These are phyloP conservation scores for Trametes meyenii DNA, from an alignment of 768 basidiomycete genomes.

Conservation along the genomic window DNA sequence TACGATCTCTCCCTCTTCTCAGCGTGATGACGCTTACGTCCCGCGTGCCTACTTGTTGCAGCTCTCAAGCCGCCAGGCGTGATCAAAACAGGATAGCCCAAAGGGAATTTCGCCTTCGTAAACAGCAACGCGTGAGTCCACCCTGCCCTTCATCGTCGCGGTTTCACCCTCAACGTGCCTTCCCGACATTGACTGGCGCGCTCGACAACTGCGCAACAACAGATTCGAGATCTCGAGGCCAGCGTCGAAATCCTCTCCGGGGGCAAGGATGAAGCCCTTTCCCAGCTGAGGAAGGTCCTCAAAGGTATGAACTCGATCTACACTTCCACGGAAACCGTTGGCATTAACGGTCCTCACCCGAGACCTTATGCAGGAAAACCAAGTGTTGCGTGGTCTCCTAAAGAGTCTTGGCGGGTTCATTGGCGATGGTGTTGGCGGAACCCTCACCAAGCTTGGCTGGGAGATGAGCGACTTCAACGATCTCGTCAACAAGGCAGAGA, in stretches of 20 bases:
- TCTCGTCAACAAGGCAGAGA: constrained; percentile 84
- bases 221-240: constrained; percentile 96
- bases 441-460: constrained; percentile 80
- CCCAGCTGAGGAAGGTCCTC: constrained; percentile 80
- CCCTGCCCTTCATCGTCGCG: background rate
- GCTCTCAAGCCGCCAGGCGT: constrained; percentile 85
- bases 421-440: constrained; percentile 82
- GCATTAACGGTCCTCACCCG: constrained; percentile 18
- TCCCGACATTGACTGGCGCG: background rate
- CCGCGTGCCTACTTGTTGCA: constrained; percentile 34
- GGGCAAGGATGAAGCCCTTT: constrained; percentile 86
- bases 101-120: constrained; percentile 88
- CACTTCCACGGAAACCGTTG: background rate
- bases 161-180: background rate
- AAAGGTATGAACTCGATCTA: constrained; percentile 51
- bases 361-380: constrained; percentile 92
- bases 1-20: constrained; percentile 37
- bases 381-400: constrained; percentile 77
- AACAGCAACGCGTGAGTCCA: constrained; percentile 75
- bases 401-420: constrained; percentile 79
- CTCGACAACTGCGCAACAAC: constrained; percentile 12
- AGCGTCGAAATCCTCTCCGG: constrained; percentile 94
- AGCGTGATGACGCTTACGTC: constrained; percentile 37
- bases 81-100: constrained; percentile 94
- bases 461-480: constrained; percentile 75